Conservation (phyloP, 176 grass and related monocot species). For the Cocos nucifera region DNA sequence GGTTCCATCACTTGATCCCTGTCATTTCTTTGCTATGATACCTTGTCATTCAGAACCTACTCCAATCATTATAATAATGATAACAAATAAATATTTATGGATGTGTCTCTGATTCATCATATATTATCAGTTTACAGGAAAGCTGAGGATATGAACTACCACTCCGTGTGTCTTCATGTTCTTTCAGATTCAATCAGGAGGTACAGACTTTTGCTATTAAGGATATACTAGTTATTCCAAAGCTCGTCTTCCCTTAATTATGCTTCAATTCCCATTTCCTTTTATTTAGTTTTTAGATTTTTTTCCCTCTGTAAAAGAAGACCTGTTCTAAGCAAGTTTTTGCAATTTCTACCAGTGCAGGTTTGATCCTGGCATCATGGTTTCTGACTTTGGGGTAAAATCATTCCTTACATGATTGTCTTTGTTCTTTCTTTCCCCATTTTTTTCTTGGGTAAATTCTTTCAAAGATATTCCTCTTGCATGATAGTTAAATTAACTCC, state of each 20-base stretch:
- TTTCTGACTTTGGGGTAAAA: conserved; percentile 84
- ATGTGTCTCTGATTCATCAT: not conserved
- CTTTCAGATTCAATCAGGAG: conserved; percentile 88
- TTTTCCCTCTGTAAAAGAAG: too few species aligned
- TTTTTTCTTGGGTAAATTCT: not conserved
- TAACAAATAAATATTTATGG: too few species aligned
- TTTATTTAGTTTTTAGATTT: too few species aligned
- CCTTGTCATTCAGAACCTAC: too few species aligned
- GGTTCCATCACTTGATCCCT: not conserved
- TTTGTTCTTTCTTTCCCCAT: not conserved
- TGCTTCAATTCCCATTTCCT: too few species aligned
- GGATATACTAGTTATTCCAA: not conserved
- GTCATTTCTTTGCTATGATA: too few species aligned
- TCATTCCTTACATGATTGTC: not conserved
- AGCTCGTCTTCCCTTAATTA: too few species aligned
- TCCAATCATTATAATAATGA: too few species aligned
- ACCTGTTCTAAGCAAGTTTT: not conserved
- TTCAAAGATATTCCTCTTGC: too few species aligned
- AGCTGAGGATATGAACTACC: conserved; percentile 97
- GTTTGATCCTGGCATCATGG: conserved; percentile 97
- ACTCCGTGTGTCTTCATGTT: conserved; percentile 90
- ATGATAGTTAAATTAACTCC: too few species aligned
- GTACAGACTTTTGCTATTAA: conserved; percentile 24
- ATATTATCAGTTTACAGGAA: conserved; percentile 70
- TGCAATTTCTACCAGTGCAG: conserved; percentile 68